phyloP scores from a whole-genome alignment of 2,329 filamentous ascomycete genomes.

The Neurospora sp. region DNA sequence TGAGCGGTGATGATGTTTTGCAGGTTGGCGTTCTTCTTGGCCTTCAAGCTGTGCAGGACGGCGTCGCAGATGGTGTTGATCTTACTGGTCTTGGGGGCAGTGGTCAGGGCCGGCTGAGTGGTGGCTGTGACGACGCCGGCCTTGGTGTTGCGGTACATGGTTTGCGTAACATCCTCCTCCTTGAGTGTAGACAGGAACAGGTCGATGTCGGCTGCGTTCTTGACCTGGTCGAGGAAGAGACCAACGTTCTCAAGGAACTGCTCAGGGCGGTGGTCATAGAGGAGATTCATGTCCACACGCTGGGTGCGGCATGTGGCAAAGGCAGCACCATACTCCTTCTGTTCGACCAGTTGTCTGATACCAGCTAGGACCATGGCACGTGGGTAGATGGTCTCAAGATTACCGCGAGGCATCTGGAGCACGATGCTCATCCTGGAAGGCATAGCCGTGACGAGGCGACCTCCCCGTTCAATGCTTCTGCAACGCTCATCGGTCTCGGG shows the following conservation, averaged over 20 bases:
- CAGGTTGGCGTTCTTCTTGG: constrained; percentile 53
- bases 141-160: constrained; percentile 85
- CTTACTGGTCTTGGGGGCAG: constrained; percentile 39
- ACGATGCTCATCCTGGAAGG: constrained; percentile 78
- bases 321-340: constrained; percentile 70
- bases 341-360: constrained; percentile 70
- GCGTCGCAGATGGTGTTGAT: constrained; percentile 84
- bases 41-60: constrained; percentile 58
- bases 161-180: constrained; percentile 86
- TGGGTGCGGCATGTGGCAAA: constrained; percentile 86
- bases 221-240: constrained; percentile 74
- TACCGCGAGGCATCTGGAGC: constrained; percentile 91
- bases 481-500: constrained; percentile 89
- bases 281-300: constrained; percentile 93
- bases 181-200: constrained; percentile 80
- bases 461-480: constrained; percentile 82
- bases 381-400: constrained; percentile 89
- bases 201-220: constrained; percentile 74
- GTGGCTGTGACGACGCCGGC: constrained; percentile 21
- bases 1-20: constrained; percentile 93
- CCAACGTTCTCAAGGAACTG: constrained; percentile 71
- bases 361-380: constrained; percentile 86
- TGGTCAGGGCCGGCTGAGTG: constrained; percentile 3
- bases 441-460: constrained; percentile 77
- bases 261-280: constrained; percentile 83